These are phyloP conservation scores for Podaxis pistillaris DNA, from an alignment of 768 basidiomycete genomes.

Conservation along the genomic window DNA sequence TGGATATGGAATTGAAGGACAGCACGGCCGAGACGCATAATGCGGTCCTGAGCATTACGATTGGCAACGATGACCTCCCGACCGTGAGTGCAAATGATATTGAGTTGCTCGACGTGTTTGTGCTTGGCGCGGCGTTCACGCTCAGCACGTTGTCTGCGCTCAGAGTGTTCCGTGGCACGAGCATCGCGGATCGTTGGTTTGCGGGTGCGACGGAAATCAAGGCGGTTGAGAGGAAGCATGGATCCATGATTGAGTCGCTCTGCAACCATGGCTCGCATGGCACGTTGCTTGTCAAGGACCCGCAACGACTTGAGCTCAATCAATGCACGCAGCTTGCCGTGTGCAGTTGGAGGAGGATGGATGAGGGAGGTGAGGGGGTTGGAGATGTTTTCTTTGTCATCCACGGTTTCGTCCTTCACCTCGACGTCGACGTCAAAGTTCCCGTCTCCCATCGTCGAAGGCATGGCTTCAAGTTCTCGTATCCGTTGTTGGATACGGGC, in stretches of 20 bases:
- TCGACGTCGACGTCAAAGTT: conserved; percentile 51
- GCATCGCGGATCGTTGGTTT: conserved; percentile 89
- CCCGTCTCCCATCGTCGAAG: conserved; percentile 79
- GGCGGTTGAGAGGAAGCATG: conserved; percentile 86
- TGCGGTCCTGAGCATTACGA: conserved; percentile 59
- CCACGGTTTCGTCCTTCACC: conserved; percentile 34
- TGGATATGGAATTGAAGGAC: conserved; percentile 82
- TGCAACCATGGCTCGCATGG: conserved; percentile 80
- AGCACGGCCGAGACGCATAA: conserved; percentile 73
- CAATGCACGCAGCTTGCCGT: conserved; percentile 83
- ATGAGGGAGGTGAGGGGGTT: conserved; percentile 35
- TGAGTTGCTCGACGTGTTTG: conserved; percentile 94
- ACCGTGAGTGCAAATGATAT: conserved; percentile 82
- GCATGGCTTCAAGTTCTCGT: conserved; percentile 77
- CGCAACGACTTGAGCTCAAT: conserved; percentile 92
- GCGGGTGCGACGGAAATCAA: conserved; percentile 84
- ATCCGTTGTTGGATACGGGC: conserved; percentile 87
- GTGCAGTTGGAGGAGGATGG: conserved; percentile 61
- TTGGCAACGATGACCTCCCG: conserved; percentile 69
- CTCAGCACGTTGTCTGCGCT: conserved; percentile 88
- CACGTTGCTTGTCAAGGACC: conserved; percentile 89
- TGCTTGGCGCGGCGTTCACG: conserved; percentile 93
- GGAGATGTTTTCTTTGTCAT: conserved; percentile 42
- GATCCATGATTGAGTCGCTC: conserved; percentile 87
- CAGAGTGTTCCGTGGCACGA: conserved; percentile 82